phyloP scores from a whole-genome alignment of 495 filamentous ascomycete species.

The Podospora bellae-mahoneyi region DNA sequence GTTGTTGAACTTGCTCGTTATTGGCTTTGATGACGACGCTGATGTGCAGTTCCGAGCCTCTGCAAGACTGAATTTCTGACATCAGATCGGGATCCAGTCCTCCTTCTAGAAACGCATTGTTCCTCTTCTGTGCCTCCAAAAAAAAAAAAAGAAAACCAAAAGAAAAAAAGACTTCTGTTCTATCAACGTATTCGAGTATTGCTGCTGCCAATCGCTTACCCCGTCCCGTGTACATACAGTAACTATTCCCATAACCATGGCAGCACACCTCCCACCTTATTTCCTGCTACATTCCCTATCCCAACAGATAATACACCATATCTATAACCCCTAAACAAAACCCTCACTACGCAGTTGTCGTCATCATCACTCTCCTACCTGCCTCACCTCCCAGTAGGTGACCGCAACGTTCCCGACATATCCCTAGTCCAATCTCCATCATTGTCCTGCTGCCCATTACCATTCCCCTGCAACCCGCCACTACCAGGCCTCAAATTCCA shows the following conservation, averaged over 20 bases:
- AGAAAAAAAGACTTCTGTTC: background rate
- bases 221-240: background rate
- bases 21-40: background rate
- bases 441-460: constrained; percentile 11
- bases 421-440: constrained; percentile 34
- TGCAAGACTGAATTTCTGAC: background rate
- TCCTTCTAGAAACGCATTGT: background rate
- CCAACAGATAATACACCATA: background rate
- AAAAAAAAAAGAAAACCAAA: no score
- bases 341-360: background rate
- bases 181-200: background rate
- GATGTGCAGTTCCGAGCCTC: background rate
- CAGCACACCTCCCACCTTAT: background rate
- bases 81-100: background rate
- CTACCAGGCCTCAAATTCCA: constrained; percentile 25
- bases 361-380: constrained; percentile 6
- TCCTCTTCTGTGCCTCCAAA: no score
- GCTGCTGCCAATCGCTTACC: background rate
- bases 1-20: background rate
- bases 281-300: background rate
- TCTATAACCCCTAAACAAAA: background rate
- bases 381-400: constrained; percentile 9
- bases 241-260: background rate
- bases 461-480: constrained; percentile 5
- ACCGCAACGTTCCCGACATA: background rate